Evolutionary conservation across 768 basidiomycete genomes (phyloP), one percentile per base, ranked within the genome.

Genomic region (Pleurotus eryngii): DNA sequence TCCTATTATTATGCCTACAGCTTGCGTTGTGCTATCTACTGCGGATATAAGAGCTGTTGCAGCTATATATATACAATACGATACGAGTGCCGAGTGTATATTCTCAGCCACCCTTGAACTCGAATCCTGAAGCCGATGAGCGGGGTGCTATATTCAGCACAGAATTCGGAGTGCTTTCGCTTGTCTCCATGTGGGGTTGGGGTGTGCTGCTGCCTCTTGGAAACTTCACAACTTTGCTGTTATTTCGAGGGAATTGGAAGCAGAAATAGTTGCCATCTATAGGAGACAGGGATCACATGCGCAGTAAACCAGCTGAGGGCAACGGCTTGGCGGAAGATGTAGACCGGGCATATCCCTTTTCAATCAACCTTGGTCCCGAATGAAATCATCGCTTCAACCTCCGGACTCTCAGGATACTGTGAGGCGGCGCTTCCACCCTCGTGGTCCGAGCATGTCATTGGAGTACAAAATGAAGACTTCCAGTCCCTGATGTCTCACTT

Each of bases 381-480:
- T 40, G 38, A 53, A 53, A 40, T 40, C 51, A 40, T 53, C 49
- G 49, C 49, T 50, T 50, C 51, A 18, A 17, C 38, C 51, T 53
- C 51, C 51, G 51, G 51, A 22, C 51, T 53, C 51, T 12, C 51
- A 53, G 51, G 51, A 40, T 53, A 24, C n/a, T 53, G 37, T 53
- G 51, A 53, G 37, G 51, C 51, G 35, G 37, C 42, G 42, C 42
- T 58, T 59, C 61, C 63, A 63, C 62, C 72, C 74, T 75, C 74
- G 70, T 73, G 73, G 70, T 60, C 68, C 65, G 63, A 67, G 70
- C 73, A 72, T 71, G 73, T 65, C 66, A 58, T 67, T 67, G 63
- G 59, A 67, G 60, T 74, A 74, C 74, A 73, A 72, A 75, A 60
- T 37, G 39, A 57, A 57, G 51, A 86, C 64, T 74, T 86, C 57